Base-by-base conservation (phyloP, 2,329 filamentous ascomycete genomes). In the Chrysoporthe cubensis region DNA sequence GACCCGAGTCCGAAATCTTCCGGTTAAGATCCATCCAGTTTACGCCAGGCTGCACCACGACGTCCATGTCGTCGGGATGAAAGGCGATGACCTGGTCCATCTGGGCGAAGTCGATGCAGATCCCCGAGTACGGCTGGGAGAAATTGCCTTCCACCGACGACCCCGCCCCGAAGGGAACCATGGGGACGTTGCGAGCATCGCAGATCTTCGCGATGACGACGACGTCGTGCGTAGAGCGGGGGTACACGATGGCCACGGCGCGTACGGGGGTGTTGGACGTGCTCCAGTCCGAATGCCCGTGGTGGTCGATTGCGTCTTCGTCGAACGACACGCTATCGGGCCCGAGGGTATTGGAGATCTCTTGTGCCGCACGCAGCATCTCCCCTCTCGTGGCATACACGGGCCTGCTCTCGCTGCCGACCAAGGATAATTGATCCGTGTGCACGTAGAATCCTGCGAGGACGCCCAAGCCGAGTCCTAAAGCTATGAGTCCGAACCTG, bases 71-170 rank as follows among this genome's bases (percentile, higher is more conserved):
- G 11, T 90, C 86, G 4, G 87, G 85, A 67, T 91, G 87, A 34
- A 92, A 80, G 0, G 83, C 83, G 16, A 93, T 66, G 18, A 93
- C 84, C 65, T 84, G 81, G 74, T 92, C 85, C 91, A 93, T 93
- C 69, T 81, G 80, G 0, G 84, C 82, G 68, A 93, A 89, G 74
- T 93, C 90, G 60, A 93, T 87, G 73, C 88, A 90, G 71, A 93
- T 84, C 0, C 90, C 91, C 0, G 88, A 88, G 71, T 85, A 83
- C 0, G 90, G 89, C 4, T 89, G 87, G 1, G 88, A 87, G 75
- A 91, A 91, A 73, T 91, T 91, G 52, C 87, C 91, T 75, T 93
- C 91, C 0, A 93, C 80, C 71, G 86, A 91, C 0, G 89, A 89
- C 14, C 92, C 92, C 5, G 92, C 92, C 2, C 89, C 91, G 74